phyloP scores from a whole-genome alignment of 768 basidiomycete genomes.

The Melanogaster broomeanus region DNA sequence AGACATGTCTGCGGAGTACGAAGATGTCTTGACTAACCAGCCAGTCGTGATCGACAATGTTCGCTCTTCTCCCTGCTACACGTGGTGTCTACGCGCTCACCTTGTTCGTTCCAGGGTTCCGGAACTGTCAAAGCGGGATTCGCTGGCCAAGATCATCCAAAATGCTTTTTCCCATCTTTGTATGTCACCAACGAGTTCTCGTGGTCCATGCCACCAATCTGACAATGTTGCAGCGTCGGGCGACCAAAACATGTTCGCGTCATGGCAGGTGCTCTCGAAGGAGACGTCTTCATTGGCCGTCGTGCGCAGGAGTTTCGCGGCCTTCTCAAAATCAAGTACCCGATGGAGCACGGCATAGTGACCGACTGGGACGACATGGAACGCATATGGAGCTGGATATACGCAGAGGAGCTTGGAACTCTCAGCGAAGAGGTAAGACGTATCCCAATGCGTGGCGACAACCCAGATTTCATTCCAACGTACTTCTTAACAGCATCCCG shows the following conservation, averaged over 20 bases:
- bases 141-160: constrained; percentile 97
- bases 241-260: constrained; percentile 97
- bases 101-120: constrained; percentile 69
- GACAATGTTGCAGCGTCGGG: constrained; percentile 66
- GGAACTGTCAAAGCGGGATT: constrained; percentile 99
- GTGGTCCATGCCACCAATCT: constrained; percentile 23
- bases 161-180: constrained; percentile 99
- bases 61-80: constrained; percentile 29
- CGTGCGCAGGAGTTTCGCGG: constrained; percentile 96
- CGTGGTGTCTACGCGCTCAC: constrained; percentile 27
- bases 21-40: constrained; percentile 96
- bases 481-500: constrained; percentile 75
- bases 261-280: constrained; percentile 96
- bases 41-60: constrained; percentile 99
- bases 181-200: constrained; percentile 52
- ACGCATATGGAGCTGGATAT: constrained; percentile 98
- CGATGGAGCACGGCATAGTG: constrained; percentile 99
- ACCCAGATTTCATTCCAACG: constrained; percentile 1
- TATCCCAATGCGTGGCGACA: not conserved
- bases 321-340: constrained; percentile 96
- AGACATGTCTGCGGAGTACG: constrained; percentile 81
- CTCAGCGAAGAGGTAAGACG: constrained; percentile 89
- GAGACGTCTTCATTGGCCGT: constrained; percentile 94
- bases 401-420: constrained; percentile 92
- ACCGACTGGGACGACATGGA: constrained; percentile 99